These are phyloP conservation scores for Gryganskiella cystojenkinii DNA, from an alignment of 192 early-diverging fungal species.

Conservation along the genomic window DNA sequence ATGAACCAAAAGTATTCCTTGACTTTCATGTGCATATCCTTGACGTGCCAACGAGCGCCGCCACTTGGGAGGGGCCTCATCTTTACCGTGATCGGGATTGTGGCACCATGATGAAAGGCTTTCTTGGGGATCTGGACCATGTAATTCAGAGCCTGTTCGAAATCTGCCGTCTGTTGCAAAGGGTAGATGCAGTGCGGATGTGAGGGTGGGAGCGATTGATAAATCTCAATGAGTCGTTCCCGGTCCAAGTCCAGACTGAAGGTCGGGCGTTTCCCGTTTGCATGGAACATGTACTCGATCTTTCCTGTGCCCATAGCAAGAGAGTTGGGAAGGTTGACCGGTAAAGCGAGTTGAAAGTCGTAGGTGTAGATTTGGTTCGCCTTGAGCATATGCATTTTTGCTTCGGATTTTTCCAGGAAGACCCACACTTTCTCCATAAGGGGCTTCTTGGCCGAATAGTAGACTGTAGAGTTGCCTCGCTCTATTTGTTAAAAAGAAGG, in stretches of 20 bases:
- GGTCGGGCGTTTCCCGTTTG: conserved; percentile 36
- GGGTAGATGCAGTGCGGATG: conserved; percentile 41
- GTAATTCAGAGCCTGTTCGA: conserved; percentile 35
- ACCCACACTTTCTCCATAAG: conserved; percentile 46
- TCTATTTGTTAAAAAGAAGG: conserved; percentile 5
- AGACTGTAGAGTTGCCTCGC: conserved; percentile 10
- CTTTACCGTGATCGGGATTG: conserved; percentile 28
- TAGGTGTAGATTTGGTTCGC: conserved; percentile 47
- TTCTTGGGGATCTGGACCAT: conserved; percentile 37
- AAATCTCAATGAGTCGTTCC: conserved; percentile 33
- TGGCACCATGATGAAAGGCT: conserved; percentile 36
- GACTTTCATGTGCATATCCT: conserved; percentile 32
- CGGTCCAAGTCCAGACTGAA: conserved; percentile 10
- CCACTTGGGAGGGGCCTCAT: conserved; percentile 18
- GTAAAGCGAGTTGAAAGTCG: conserved; percentile 35
- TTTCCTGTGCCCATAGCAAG: conserved; percentile 34
- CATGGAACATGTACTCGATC: conserved; percentile 34
- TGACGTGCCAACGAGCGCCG: conserved; percentile 31
- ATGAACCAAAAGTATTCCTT: conserved; percentile 54
- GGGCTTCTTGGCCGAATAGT: conserved; percentile 33
- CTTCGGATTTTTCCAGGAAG: conserved; percentile 25
- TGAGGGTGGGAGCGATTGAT: conserved; percentile 40
- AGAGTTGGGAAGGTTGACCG: conserved; percentile 47
- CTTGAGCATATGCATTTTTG: conserved; percentile 23
- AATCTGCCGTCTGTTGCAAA: conserved; percentile 25